Base-by-base conservation (phyloP, 1,139 yeast genomes). In the Meyerozyma athensensis region DNA sequence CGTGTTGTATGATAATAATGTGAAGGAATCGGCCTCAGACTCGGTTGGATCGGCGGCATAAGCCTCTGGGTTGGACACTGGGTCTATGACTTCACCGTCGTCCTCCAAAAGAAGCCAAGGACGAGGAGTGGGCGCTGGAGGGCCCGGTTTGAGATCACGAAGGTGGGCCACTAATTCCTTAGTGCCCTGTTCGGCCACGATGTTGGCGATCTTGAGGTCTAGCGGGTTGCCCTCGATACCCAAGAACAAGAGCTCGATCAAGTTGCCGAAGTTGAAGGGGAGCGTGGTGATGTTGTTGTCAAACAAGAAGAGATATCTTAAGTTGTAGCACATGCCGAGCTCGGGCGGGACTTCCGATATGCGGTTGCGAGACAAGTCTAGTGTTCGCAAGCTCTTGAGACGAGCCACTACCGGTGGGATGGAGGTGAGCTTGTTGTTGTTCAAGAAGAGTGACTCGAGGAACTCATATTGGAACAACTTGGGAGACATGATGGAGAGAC, bases 191-290 rank as follows among this genome's bases (percentile, higher is more conserved):
- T 82, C 85, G 1, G 95, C 80, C 40, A 92, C 57, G 22, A 84
- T 73, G 46, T 81, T 77, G 38, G 87, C 78, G 40, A 77, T 59
- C 31, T 74, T 78, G 42, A 73, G 71, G 50, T 82, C 86, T 49
- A 92, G 63, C 6, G 95, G 90, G 56, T 94, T 94, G 2, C 98
- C 98, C 59, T 92, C 97, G 38, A 92, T 71, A 28, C 98, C 99
- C 39, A 94, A 63, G 54, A 90, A 83, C 48, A 86, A 84, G 45
- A 94, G 71, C 51, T 87, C 95, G 56, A 81, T 85, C 45, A 94
- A 69, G 51, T 81, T 82, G 26, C 98, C 97, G 58, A 92, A 81
- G 54, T 86, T 94, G 58, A 67, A 72, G 1, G 99, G 98, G 43
- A 94, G 65, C 1, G 78, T 73, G 41, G 72, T 68, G 50, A 94